Conservation (phyloP, 441 rosid species). For the Populus hybrid region DNA sequence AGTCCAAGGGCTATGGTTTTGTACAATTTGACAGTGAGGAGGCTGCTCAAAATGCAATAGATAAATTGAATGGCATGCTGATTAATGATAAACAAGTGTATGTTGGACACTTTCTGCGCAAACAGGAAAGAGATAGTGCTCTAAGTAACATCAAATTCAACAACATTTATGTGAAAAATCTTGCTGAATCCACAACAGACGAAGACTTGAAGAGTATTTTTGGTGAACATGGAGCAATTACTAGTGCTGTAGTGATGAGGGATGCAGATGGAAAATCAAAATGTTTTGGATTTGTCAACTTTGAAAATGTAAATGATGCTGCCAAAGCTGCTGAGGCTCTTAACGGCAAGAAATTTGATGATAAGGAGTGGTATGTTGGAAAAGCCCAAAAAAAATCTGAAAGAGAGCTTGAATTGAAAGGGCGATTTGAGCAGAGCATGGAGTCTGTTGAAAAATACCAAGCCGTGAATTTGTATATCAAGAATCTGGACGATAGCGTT, state of each 20-base stretch:
- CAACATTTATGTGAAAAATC: conserved; percentile 77
- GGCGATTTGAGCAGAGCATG: conserved; percentile 56
- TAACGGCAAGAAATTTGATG: conserved; percentile 55
- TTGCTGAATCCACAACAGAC: conserved; percentile 66
- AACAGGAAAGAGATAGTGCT: conserved; percentile 72
- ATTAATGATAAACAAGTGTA: conserved; percentile 86
- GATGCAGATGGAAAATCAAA: conserved; percentile 66
- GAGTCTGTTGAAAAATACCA: conserved; percentile 51
- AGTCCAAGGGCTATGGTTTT: conserved; percentile 87
- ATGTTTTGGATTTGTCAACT: conserved; percentile 75
- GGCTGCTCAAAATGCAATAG: conserved; percentile 71
- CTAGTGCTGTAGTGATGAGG: conserved; percentile 61
- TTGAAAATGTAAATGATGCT: conserved; percentile 66
- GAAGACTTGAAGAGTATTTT: conserved; percentile 62
- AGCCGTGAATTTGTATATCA: conserved; percentile 52
- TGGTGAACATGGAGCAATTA: conserved; percentile 66
- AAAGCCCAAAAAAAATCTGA: conserved; percentile 70
- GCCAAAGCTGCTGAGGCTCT: conserved; percentile 61
- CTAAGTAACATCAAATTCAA: conserved; percentile 48
- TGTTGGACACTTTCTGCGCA: conserved; percentile 80
- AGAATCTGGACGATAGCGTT: conserved; percentile 63
- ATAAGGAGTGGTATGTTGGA: conserved; percentile 68
- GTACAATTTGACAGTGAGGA: conserved; percentile 56
- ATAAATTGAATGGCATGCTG: conserved; percentile 75
- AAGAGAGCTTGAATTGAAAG: conserved; percentile 58